phyloP scores from a whole-genome alignment of 192 early-diverging fungal genomes.

The Glomus cerebriforme region DNA sequence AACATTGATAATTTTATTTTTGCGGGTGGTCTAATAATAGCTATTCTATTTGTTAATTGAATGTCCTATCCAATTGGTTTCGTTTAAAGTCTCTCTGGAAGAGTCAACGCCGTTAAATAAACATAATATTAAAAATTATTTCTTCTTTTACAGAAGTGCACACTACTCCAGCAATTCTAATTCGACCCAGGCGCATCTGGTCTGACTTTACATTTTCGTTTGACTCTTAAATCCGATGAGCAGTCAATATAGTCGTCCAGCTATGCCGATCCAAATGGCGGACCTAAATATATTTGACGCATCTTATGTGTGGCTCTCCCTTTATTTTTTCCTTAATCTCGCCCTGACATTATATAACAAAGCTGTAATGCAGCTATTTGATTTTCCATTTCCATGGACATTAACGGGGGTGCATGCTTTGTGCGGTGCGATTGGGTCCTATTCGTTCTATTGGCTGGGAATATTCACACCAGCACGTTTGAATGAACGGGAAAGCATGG shows the following conservation, averaged over 20 bases:
- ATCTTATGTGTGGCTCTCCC: constrained; percentile 58
- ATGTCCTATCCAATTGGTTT: constrained; percentile 24
- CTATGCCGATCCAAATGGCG: constrained; percentile 17
- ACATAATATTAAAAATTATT: neutral
- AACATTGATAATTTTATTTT: too few relatives aligned
- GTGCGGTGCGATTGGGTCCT: constrained; percentile 69
- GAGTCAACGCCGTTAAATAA: neutral
- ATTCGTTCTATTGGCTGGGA: constrained; percentile 48
- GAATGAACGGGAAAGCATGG: constrained; percentile 57
- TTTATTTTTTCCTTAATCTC: constrained; percentile 78
- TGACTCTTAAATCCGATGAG: constrained; percentile 5
- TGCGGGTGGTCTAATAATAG: neutral
- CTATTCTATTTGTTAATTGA: neutral
- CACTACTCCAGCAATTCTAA: neutral
- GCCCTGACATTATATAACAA: constrained; percentile 85
- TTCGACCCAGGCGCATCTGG: neutral
- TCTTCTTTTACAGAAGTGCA: neutral
- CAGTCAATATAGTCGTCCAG: constrained; percentile 5
- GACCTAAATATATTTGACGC: neutral
- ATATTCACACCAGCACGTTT: constrained; percentile 56
- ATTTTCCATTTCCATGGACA: constrained; percentile 84
- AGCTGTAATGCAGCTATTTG: constrained; percentile 70
- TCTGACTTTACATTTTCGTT: neutral
- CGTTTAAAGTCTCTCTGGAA: constrained; percentile 15
- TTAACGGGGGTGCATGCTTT: constrained; percentile 84